phyloP scores from a whole-genome alignment of 805 yeast species.

The Teunomyces gatunensis region DNA sequence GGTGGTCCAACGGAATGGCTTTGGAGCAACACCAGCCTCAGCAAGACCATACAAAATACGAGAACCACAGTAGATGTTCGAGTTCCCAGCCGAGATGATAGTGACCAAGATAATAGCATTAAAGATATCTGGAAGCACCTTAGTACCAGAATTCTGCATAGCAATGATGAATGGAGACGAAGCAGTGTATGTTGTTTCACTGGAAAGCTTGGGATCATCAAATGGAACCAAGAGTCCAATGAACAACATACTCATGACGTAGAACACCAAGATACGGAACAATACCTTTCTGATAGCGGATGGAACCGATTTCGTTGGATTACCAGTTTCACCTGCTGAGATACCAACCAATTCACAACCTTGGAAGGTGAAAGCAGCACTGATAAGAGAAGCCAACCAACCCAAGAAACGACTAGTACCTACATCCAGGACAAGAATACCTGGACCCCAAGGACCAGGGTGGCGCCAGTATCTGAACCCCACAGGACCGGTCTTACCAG shows the following conservation, averaged over 20 bases:
- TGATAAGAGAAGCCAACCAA: slow-evolving; percentile 65
- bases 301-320: slow-evolving; percentile 70
- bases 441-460: slow-evolving; percentile 76
- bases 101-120: slow-evolving; percentile 68
- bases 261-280: slow-evolving; percentile 62
- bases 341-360: slow-evolving; percentile 78
- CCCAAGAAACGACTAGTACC: slow-evolving; percentile 63
- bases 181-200: slow-evolving; percentile 37
- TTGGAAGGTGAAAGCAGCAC: slow-evolving; percentile 78
- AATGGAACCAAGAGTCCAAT: slow-evolving; percentile 70
- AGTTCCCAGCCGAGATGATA: slow-evolving; percentile 76
- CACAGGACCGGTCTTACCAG: slow-evolving; percentile 63
- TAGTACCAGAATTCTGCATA: slow-evolving; percentile 64
- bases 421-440: slow-evolving; percentile 46
- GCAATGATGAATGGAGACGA: slow-evolving; percentile 75
- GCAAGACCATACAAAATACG: slow-evolving; percentile 67
- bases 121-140: slow-evolving; percentile 63
- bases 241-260: slow-evolving; percentile 62
- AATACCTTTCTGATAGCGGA: slow-evolving; percentile 69
- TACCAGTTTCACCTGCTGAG: slow-evolving; percentile 70
- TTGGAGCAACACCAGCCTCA: slow-evolving; percentile 57
- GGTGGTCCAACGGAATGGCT: slow-evolving; percentile 46
- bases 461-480: slow-evolving; percentile 81
- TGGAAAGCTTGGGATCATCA: slow-evolving; percentile 53
- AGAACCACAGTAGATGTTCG: slow-evolving; percentile 70